Conservation (phyloP, 768 basidiomycete genomes). For the Leccinum variicolor region DNA sequence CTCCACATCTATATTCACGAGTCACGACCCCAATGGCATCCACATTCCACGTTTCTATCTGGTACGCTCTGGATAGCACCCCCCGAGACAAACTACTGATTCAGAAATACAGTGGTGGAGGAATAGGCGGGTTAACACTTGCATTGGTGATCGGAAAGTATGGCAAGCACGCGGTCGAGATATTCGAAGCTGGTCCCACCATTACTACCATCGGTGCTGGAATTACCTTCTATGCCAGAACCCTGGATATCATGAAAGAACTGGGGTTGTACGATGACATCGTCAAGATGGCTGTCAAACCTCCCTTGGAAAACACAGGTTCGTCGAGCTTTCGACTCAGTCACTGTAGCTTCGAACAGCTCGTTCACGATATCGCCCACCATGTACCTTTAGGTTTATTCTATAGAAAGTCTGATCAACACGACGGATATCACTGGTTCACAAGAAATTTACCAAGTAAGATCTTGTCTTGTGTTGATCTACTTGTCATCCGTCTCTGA, state of each 20-base stretch:
- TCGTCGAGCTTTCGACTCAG: neutral
- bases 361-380: neutral
- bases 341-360: neutral
- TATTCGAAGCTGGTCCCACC: neutral
- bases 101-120: neutral
- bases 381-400: conserved; percentile 15
- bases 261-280: conserved; percentile 38
- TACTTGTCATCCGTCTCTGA: neutral
- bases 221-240: too few species aligned
- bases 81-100: neutral
- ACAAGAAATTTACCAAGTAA: conserved; percentile 24
- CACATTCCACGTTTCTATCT: neutral
- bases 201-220: too few species aligned
- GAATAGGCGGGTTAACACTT: neutral
- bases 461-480: neutral
- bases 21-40: neutral
- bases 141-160: neutral
- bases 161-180: neutral
- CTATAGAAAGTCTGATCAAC: conserved; percentile 34
- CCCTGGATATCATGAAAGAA: neutral
- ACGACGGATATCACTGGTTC: conserved; percentile 29
- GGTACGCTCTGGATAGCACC: neutral
- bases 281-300: conserved; percentile 9
- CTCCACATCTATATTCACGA: neutral
- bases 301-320: conserved; percentile 22